A percentile compares a stretch with the other conserved stretches of the same genome.
These are phyloP conservation scores for Prunus mongolica DNA, from an alignment of 306 rosid genomes.

Conservation along the genomic window DNA sequence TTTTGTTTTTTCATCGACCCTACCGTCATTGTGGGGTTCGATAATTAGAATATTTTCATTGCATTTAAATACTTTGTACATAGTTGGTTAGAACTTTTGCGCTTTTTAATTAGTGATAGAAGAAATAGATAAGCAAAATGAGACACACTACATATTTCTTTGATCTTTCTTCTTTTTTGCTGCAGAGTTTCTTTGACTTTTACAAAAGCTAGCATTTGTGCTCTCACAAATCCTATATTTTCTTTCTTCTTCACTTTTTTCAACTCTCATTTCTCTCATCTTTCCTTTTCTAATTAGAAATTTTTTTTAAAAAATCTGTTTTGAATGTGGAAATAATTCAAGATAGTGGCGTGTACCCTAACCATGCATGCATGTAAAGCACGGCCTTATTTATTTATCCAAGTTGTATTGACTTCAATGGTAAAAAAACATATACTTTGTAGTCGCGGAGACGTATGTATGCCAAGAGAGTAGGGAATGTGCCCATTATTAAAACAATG, in stretches of 20 bases:
- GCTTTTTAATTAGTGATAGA: neutral
- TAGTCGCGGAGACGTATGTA: neutral
- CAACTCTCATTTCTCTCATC: neutral
- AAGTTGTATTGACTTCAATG: neutral
- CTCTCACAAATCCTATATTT: neutral
- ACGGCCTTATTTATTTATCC: neutral
- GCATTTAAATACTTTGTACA: neutral
- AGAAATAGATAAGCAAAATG: too few relatives aligned
- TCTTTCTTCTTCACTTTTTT: too few relatives aligned
- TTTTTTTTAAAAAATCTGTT: neutral
- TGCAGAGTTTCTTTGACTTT: neutral
- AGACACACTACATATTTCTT: neutral
- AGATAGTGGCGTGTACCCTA: neutral
- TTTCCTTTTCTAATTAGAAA: too few relatives aligned
- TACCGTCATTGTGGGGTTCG: too few relatives aligned
- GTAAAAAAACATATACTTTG: neutral
- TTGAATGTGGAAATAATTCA: neutral
- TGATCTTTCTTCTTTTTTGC: neutral
- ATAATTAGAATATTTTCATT: too few relatives aligned
- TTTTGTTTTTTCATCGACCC: too few relatives aligned
- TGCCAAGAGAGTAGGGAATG: constrained; percentile 5
- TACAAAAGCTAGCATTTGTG: neutral
- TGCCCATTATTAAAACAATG: neutral
- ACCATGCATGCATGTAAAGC: neutral
- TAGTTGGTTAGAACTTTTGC: too few relatives aligned